Percentiles rank a stretch among this genome's conserved stretches.
Evolutionary conservation across 768 basidiomycete species (phyloP).

Genomic region (Rhodotorula kratochvilovae): DNA sequence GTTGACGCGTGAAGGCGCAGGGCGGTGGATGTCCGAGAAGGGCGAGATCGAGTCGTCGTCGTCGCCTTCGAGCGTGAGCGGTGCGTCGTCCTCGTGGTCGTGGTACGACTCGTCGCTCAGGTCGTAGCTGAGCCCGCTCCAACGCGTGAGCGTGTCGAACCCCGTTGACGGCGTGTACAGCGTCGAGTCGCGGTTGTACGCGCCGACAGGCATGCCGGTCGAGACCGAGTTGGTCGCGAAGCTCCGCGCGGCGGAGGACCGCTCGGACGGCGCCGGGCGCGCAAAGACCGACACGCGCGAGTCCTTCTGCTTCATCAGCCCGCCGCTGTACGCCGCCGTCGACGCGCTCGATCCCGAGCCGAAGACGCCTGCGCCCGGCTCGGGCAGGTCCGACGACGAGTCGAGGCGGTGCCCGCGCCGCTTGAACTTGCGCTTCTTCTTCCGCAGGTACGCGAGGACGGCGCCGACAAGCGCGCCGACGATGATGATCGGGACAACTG

Average conservation of each 20-base stretch:
- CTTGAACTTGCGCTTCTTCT: not conserved
- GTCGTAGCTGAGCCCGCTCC: conserved; percentile 21
- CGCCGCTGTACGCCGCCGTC: not conserved
- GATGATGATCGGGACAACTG: conserved; percentile 13
- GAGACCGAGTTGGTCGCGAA: conserved; percentile 36
- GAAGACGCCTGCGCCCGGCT: not conserved
- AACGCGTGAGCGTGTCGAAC: conserved; percentile 13
- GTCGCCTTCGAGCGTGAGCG: not conserved
- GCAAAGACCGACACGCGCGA: conserved; percentile 14
- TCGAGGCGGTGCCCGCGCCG: conserved; percentile 26
- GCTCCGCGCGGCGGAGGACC: conserved; percentile 13
- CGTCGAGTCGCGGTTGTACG: not conserved
- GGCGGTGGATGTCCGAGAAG: conserved; percentile 32
- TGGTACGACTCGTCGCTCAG: not conserved
- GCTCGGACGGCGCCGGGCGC: conserved; percentile 1
- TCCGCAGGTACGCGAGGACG: conserved; percentile 4
- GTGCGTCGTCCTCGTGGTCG: not conserved
- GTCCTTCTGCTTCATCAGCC: conserved; percentile 16
- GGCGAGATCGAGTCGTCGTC: conserved; percentile 29
- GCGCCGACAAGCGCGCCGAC: not conserved
- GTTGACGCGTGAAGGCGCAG: not conserved
- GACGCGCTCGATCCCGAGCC: not conserved
- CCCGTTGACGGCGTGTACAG: conserved; percentile 9
- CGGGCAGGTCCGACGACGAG: conserved; percentile 14
- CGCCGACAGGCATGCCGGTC: not conserved